phyloP scores from a whole-genome alignment of 2,329 filamentous ascomycete genomes.

The Nemania serpens region DNA sequence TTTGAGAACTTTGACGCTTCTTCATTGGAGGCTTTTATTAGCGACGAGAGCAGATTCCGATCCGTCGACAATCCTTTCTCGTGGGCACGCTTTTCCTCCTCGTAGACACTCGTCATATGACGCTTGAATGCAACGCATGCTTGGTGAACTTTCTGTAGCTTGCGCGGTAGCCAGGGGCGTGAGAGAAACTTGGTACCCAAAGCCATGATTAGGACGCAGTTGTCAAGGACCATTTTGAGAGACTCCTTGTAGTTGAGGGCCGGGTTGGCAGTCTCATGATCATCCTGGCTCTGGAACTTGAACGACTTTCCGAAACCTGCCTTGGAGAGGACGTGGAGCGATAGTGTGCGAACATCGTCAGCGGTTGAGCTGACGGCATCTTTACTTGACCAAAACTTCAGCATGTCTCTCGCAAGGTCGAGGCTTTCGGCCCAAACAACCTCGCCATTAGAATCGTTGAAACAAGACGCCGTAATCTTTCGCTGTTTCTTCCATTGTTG shows the following conservation, averaged over 20 bases:
- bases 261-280: background rate
- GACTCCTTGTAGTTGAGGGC: constrained; percentile 36
- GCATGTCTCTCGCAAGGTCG: constrained; percentile 34
- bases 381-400: constrained; percentile 36
- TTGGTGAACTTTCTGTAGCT: constrained; percentile 27
- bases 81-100: constrained; percentile 35
- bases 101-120: constrained; percentile 40
- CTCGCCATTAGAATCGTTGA: constrained; percentile 39
- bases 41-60: too few species aligned
- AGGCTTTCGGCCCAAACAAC: constrained; percentile 39
- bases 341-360: constrained; percentile 37
- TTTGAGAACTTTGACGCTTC: too few species aligned
- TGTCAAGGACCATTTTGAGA: constrained; percentile 38
- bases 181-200: constrained; percentile 35
- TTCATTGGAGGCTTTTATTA: too few species aligned
- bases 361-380: constrained; percentile 27
- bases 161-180: constrained; percentile 30
- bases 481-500: constrained; percentile 34
- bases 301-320: constrained; percentile 41
- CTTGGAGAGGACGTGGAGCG: constrained; percentile 37
- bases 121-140: constrained; percentile 36
- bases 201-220: constrained; percentile 39
- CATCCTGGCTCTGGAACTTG: constrained; percentile 38
- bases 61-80: too few species aligned
- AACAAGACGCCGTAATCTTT: constrained; percentile 34